These are phyloP conservation scores for Yamadazyma songkhlaensis DNA, from an alignment of 1,139 yeast genomes.

Conservation along the genomic window DNA sequence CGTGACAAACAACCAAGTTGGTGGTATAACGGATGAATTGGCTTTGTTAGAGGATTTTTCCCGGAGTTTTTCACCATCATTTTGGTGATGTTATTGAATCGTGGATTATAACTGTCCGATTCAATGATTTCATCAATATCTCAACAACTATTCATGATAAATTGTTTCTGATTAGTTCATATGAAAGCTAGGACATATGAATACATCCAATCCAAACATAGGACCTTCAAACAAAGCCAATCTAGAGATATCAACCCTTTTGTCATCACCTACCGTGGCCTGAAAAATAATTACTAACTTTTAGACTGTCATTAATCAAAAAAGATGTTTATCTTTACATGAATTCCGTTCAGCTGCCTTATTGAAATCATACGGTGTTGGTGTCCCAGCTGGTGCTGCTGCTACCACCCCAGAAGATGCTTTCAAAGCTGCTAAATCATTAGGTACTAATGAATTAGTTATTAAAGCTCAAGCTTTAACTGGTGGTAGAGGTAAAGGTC, in stretches of 20 bases:
- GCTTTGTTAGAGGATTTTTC: no score
- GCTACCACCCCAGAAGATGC: slow-evolving; percentile 92
- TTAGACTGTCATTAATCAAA: slow-evolving; percentile 22
- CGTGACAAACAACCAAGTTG: no score
- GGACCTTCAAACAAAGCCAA: not conserved
- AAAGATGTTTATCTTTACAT: slow-evolving; percentile 83
- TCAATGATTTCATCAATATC: no score
- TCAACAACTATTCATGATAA: no score
- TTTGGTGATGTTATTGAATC: not conserved
- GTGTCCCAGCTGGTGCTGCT: slow-evolving; percentile 89
- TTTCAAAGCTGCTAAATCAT: slow-evolving; percentile 64
- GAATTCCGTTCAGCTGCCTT: slow-evolving; percentile 95
- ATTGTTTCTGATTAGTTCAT: no score
- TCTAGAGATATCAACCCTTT: not conserved
- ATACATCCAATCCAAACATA: not conserved
- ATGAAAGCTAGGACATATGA: no score
- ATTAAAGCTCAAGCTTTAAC: slow-evolving; percentile 98
- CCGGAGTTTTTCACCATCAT: no score
- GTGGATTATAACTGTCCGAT: not conserved
- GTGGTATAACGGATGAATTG: no score
- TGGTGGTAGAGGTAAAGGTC: slow-evolving; percentile 99
- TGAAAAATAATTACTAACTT: slow-evolving; percentile 4
- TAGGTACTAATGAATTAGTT: slow-evolving; percentile 77
- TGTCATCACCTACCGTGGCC: no score
- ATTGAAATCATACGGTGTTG: slow-evolving; percentile 77